Base-by-base conservation (phyloP, 1,284 basidiomycete species). In the Rhodotorula sp. region DNA sequence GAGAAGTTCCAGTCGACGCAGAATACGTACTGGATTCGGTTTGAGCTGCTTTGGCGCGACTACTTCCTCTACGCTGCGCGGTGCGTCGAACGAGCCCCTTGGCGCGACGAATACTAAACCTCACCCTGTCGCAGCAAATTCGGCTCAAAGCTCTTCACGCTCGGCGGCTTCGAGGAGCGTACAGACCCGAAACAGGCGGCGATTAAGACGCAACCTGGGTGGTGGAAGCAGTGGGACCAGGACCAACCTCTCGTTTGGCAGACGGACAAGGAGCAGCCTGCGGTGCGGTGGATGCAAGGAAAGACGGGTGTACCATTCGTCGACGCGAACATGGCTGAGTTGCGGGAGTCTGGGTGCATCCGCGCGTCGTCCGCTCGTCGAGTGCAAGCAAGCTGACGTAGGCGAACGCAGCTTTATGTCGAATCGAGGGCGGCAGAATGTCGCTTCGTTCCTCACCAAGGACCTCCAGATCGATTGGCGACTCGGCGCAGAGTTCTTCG, bases 1-100 rank as follows among this genome's bases (percentile, higher is more conserved):
- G 71, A 73, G 44, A 78, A 79, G 62, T 79, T 76, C 59, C 79
- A 80, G 28, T 76, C 76, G 58, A 77, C 78, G 40, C 79, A 81
- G 58, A 81, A 81, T 73, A 80, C 81, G 18, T 83, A 83, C 73
- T 83, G 82, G 82, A 79, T 80, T 51, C 76, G 81, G 20, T 85
- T 86, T 73, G 85, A 86, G 76, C 75, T 86, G 18, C 79, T 85
- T 30, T 85, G 84, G 84, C 76, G 85, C 24, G 84, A 86, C 73
- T 85, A 84, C 77, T 85, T 86, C 78, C 81, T 83, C 67, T 83
- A 81, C 62, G 81, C 81, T 57, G 77, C 79, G 8, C 44, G 68
- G 68, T 66, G 16, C 28, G 57, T 30, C 4, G 1, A 13, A 10
- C 30, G 40, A 15, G 16, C 68, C 10, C n/a, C 30, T 20, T n/a